Conservation (phyloP, 768 basidiomycete species). For the Podaxis sp. region DNA sequence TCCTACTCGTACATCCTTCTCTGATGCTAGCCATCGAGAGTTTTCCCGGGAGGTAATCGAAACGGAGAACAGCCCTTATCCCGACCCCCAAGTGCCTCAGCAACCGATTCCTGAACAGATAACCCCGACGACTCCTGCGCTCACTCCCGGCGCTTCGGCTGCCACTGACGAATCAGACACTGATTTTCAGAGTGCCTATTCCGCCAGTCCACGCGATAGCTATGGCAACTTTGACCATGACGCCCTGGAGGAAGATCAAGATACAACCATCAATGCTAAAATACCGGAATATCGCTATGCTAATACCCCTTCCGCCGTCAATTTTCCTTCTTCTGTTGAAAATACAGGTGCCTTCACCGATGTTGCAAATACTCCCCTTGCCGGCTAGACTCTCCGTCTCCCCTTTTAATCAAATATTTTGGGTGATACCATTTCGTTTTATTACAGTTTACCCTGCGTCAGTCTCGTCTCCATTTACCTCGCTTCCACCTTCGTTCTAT, state of each 20-base stretch:
- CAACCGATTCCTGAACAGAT: not conserved
- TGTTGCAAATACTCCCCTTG: conserved; percentile 6
- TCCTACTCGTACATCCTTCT: conserved; percentile 40
- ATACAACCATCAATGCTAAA: not conserved
- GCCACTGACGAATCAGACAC: conserved; percentile 77
- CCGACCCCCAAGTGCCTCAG: conserved; percentile 26
- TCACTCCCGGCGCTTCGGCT: conserved; percentile 22
- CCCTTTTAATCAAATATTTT: conserved; percentile 16
- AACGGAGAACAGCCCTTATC: conserved; percentile 24
- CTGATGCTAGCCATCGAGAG: conserved; percentile 34
- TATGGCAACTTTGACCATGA: conserved; percentile 48
- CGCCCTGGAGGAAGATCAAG: conserved; percentile 6
- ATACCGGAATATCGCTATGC: not conserved
- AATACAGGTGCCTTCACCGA: not conserved
- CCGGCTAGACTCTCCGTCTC: not conserved
- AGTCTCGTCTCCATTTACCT: conserved; percentile 16
- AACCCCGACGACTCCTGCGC: conserved; percentile 22
- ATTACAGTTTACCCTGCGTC: conserved; percentile 9
- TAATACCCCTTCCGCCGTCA: not conserved
- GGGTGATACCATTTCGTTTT: not conserved
- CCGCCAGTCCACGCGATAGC: conserved; percentile 69
- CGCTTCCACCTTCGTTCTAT: conserved; percentile 14
- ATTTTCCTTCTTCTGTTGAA: conserved; percentile 1
- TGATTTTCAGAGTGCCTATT: conserved; percentile 88
- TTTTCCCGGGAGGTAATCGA: conserved; percentile 33